Base-by-base conservation (phyloP, 345 rosid genomes). In the Barbarea vulgaris region DNA sequence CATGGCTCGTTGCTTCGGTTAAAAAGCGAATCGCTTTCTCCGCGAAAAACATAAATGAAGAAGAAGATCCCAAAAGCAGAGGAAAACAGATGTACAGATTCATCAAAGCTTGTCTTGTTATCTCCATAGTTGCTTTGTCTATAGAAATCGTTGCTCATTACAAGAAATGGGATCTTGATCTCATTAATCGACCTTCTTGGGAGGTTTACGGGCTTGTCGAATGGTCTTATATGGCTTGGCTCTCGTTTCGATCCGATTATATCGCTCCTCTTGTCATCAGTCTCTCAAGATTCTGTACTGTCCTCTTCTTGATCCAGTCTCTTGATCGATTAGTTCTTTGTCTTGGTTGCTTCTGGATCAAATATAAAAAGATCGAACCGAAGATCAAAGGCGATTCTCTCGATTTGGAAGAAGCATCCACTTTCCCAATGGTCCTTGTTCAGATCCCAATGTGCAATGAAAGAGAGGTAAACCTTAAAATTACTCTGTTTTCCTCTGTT, bases 401-500 rank as follows among this genome's bases (percentile, higher is more conserved):
- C 68, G 95, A 90, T 64, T 34, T 84, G 4, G 96, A 93, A 75
- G 90, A 93, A 48, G 69, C 82, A 12, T 79, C 84, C 7, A 79
- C 64, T 65, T 87, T 86, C 71, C 98, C 98, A 4, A 93, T 84
- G 96, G 97, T 93, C 64, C 91, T 93, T 71, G 85, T 93, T 78
- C 98, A 93, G 87, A 93, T 93, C 80, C 98, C 98, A 11, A 93
- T 93, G 98, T 90, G 97, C 87, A 93, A 93, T 64, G 98, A 93
- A 58, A 78, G 88, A 80, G 98, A 93, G 95, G 97, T 89, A 77
- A 9, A 24, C 47, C 47, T 62, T 5, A 69, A 64, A 42, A 42
- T 14, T 42, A 39, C 54, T 56, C 50, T 39, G 27, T 36, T 56
- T 41, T 59, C 6, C 64, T 18, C 36, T 14, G 34, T 17, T 21